These are phyloP conservation scores for Helicostylum pulchrum DNA, from an alignment of 192 early-diverging fungal species.

Conservation along the genomic window DNA sequence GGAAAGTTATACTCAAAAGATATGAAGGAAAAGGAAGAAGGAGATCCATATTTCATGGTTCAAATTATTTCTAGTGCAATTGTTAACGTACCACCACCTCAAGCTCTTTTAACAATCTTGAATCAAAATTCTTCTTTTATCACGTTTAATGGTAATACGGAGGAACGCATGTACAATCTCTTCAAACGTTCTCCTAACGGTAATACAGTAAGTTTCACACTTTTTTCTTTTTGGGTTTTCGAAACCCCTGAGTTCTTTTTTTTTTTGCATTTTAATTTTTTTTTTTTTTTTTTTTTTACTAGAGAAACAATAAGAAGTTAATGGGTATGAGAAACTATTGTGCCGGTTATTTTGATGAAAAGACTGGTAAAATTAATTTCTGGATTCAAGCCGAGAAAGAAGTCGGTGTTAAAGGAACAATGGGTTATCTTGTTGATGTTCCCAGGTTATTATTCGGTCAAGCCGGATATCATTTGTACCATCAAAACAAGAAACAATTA, in stretches of 20 bases:
- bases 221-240: neutral
- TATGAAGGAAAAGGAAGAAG: constrained; percentile 48
- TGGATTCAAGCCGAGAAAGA: constrained; percentile 37
- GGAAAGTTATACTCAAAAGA: constrained; percentile 58
- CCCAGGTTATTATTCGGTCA: constrained; percentile 35
- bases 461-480: constrained; percentile 20
- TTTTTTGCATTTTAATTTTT: neutral
- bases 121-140: constrained; percentile 58
- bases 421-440: constrained; percentile 36
- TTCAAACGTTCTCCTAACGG: constrained; percentile 72
- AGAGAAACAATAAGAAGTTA: constrained; percentile 33
- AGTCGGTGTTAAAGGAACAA: constrained; percentile 34
- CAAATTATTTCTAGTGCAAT: constrained; percentile 82
- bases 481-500: constrained; percentile 14
- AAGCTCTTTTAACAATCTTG: constrained; percentile 61
- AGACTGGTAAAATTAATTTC: constrained; percentile 30
- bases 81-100: constrained; percentile 76
- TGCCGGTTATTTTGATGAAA: constrained; percentile 29
- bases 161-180: constrained; percentile 70
- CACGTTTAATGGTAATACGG: constrained; percentile 55
- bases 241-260: neutral
- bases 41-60: constrained; percentile 70
- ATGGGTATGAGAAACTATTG: constrained; percentile 39
- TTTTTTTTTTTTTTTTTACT: neutral
- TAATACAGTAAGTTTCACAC: constrained; percentile 26